These are phyloP conservation scores for Ophiostoma novo-ulmi DNA, from an alignment of 2,329 filamentous ascomycete genomes.

Conservation along the genomic window DNA sequence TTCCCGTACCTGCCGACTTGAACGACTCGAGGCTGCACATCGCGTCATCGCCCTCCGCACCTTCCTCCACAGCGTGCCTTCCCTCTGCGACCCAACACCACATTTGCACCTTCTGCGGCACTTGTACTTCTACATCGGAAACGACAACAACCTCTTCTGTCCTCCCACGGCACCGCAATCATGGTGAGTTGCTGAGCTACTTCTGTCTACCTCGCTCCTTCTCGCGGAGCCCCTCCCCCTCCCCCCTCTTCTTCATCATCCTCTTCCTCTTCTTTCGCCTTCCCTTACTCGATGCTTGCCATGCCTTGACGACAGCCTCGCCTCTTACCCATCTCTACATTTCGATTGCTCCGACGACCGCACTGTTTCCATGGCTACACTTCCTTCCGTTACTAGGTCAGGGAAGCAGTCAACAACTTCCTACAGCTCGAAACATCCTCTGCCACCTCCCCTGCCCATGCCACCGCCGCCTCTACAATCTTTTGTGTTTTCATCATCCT, in stretches of 20 bases:
- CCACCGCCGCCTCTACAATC: not conserved
- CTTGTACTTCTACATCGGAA: not conserved
- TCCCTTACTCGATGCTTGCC: not conserved
- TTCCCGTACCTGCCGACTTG: constrained; percentile 5
- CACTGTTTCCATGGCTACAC: not conserved
- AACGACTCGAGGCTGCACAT: not conserved
- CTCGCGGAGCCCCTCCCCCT: not conserved
- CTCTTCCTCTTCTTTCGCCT: not conserved
- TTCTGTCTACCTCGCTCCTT: not conserved
- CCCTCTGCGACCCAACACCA: not conserved
- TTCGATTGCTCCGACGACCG: not conserved
- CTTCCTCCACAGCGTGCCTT: not conserved
- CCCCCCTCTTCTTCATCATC: not conserved
- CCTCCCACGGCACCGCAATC: not conserved
- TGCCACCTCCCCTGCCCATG: not conserved
- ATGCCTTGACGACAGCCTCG: not conserved
- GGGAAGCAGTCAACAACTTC: not conserved
- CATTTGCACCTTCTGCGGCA: not conserved
- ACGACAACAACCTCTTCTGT: not conserved
- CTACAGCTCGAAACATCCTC: not conserved
- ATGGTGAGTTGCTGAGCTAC: constrained; percentile 1
- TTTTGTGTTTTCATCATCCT: not conserved
- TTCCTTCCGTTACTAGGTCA: not conserved
- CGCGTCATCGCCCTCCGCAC: constrained; percentile 7
- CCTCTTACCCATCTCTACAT: not conserved